A percentile compares a stretch with the other conserved stretches of the same genome.
Conservation (phyloP, 2,329 filamentous ascomycete species). For the Fusarium subtropicale region DNA sequence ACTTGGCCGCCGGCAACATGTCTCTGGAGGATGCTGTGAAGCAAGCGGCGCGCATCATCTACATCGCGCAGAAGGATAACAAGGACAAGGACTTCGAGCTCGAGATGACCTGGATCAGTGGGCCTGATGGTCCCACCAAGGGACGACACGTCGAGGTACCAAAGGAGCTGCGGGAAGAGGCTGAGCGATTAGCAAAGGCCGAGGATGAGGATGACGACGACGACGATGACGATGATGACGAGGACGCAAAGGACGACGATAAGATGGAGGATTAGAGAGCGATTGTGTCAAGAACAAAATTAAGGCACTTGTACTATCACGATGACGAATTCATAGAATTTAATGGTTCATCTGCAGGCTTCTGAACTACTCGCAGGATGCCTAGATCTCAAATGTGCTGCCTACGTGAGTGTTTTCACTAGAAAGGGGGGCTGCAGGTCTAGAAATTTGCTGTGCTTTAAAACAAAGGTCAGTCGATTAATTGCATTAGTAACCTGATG, state of each 20-base stretch:
- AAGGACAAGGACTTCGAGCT: constrained; percentile 99
- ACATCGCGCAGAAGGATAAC: constrained; percentile 97
- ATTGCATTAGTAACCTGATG: not conserved
- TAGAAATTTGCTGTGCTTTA: not conserved
- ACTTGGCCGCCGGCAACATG: constrained; percentile 81
- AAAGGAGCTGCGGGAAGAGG: constrained; percentile 89
- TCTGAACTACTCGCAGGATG: constrained; percentile 18
- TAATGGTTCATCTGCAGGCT: constrained; percentile 49
- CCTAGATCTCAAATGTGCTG: constrained; percentile 20
- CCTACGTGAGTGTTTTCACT: constrained; percentile 14
- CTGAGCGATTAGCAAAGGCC: constrained; percentile 91
- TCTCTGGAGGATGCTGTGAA: constrained; percentile 90
- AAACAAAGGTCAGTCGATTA: not conserved
- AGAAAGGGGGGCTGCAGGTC: constrained; percentile 35
- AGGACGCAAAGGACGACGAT: constrained; percentile 70
- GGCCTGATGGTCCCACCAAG: constrained; percentile 85
- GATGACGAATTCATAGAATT: constrained; percentile 52
- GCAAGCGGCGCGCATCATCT: constrained; percentile 96
- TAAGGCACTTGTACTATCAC: constrained; percentile 53
- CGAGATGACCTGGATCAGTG: constrained; percentile 98
- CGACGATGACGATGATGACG: constrained; percentile 72
- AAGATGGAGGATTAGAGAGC: constrained; percentile 86
- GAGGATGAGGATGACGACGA: constrained; percentile 86
- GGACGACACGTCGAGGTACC: constrained; percentile 94
- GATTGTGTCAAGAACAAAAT: constrained; percentile 35